Evolutionary conservation across 2,329 filamentous ascomycete genomes (phyloP).

Genomic region (Aspergillus aculeatinus): DNA sequence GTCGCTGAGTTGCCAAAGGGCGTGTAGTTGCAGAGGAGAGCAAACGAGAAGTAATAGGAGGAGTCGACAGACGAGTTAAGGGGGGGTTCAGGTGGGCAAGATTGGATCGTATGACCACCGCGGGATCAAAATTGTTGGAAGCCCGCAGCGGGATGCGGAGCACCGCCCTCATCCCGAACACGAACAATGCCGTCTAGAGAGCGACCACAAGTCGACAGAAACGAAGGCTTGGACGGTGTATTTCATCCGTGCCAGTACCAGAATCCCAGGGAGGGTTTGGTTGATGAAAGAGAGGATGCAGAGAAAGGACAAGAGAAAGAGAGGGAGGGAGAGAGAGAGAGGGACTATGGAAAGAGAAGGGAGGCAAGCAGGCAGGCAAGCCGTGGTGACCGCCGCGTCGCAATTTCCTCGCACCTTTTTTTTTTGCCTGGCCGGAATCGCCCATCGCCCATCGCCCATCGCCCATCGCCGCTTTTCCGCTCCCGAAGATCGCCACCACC

Average conservation of each 20-base stretch:
- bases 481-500: background rate
- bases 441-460: background rate
- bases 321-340: conserved; percentile 1
- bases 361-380: conserved; percentile 1
- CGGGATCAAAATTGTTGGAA: conserved; percentile 29
- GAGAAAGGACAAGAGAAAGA: background rate
- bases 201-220: conserved; percentile 12
- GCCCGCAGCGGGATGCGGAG: conserved; percentile 36
- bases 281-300: conserved; percentile 1
- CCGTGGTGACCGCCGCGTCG: conserved; percentile 9
- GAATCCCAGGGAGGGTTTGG: conserved; percentile 2
- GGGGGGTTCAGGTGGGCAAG: conserved; percentile 14
- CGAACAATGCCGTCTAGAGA: conserved; percentile 19
- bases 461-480: background rate
- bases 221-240: conserved; percentile 1
- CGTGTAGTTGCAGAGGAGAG: background rate
- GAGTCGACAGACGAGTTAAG: conserved; percentile 1
- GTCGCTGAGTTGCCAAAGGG: background rate
- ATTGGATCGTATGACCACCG: conserved; percentile 27
- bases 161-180: conserved; percentile 35
- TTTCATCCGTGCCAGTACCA: conserved; percentile 13
- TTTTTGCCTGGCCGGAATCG: background rate
- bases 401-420: conserved; percentile 12
- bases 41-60: background rate
- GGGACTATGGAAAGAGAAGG: background rate